Evolutionary conservation across 805 yeast species (phyloP).

Genomic region (Candida glaebosa): DNA sequence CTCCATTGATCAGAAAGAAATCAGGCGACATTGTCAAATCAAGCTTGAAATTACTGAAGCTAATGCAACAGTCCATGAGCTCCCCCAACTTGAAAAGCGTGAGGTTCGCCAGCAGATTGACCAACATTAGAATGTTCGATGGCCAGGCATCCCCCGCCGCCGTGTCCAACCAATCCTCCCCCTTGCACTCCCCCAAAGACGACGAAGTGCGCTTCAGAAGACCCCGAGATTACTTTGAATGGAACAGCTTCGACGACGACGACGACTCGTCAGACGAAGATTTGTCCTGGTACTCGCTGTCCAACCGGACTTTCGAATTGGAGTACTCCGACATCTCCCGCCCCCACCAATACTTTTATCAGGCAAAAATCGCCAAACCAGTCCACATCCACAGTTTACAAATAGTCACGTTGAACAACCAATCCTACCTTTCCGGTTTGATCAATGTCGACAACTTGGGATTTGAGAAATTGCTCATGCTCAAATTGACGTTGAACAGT

Average conservation of each 20-base stretch:
- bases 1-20: constrained; percentile 64
- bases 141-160: constrained; percentile 58
- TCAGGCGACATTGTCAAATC: constrained; percentile 83
- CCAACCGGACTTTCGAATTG: constrained; percentile 4
- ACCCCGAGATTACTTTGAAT: constrained; percentile 23
- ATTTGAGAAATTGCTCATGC: constrained; percentile 30
- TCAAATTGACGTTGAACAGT: constrained; percentile 49
- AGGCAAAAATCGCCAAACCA: constrained; percentile 2
- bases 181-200: constrained; percentile 32
- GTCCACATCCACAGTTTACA: constrained; percentile 3
- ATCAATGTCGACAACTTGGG: constrained; percentile 33
- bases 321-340: constrained; percentile 3
- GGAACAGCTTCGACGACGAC: constrained; percentile 20
- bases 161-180: constrained; percentile 57
- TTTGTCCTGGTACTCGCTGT: constrained; percentile 1
- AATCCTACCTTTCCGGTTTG: constrained; percentile 15
- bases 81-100: constrained; percentile 49
- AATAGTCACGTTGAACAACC: constrained; percentile 1
- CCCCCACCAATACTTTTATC: constrained; percentile 5
- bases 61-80: constrained; percentile 21
- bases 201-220: constrained; percentile 4
- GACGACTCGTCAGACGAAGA: constrained; percentile 6
- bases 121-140: constrained; percentile 62
- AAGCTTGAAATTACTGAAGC: constrained; percentile 51
- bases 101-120: constrained; percentile 58